Evolutionary conservation across 1,284 basidiomycete species (phyloP), one percentile per base, ranked within the genome.

Genomic region (Tilletia horrida): DNA sequence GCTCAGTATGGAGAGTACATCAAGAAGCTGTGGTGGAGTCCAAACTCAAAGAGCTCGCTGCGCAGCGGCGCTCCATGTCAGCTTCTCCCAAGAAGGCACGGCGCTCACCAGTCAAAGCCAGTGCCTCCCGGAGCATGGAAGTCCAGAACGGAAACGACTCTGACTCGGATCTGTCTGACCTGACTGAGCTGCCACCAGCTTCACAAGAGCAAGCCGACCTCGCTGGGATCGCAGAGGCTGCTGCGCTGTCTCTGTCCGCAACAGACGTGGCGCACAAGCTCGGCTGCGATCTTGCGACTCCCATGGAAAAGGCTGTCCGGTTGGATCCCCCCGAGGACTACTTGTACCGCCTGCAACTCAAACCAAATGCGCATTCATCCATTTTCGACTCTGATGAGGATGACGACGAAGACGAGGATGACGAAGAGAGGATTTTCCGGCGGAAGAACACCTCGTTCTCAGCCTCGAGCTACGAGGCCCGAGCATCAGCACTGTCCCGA

Each of bases 341-440:
- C 83, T 87, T 87, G 74, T 98, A 98, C 84, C 89, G 88, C 81
- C 89, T 95, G 21, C 89, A 92, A 76, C 87, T 98, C 57, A 84
- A 90, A 13, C 40, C 42, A 16, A 29, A 16, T 40, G 8, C 55
- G 11, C 13, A 44, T 43, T 42, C 61, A 35, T 21, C 35, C 40
- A 25, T 25, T 2, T 7, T 18, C n/a, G 23, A 23, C 40, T 23
- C 18, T 3, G 61, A 43, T 27, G n/a, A 3, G n/a, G 40, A 42
- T 4, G 23, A n/a, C 3, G 23, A 25, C 7, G 18, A 45, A 16
- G 14, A 40, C 42, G 40, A 62, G 35, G 40, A 44, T n/a, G 40
- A 43, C 13, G 40, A 23, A 35, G 40, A 25, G n/a, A 25, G 44
- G 8, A 35, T 18, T 3, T 40, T 62, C 82, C 83, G 64, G 84